Evolutionary conservation across 331 rosid species (phyloP).

Genomic region (Telfairia occidentalis): DNA sequence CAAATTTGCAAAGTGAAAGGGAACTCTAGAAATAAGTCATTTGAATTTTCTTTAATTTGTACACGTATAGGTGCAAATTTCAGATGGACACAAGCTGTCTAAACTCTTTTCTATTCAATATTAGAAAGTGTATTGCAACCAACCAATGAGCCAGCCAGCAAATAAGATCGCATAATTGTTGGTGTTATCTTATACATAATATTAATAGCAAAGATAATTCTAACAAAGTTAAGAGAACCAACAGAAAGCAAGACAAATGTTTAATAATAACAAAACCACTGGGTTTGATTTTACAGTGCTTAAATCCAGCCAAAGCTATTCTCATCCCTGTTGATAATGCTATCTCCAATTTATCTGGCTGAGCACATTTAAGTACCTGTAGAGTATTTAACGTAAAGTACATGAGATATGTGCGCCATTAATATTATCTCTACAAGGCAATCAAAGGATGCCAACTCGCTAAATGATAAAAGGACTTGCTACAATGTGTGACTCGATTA

Average conservation of each 20-base stretch:
- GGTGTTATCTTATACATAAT: background rate
- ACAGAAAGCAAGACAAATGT: background rate
- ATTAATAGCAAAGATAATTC: background rate
- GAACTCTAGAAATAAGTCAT: background rate
- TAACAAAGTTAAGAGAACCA: background rate
- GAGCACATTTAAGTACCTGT: background rate
- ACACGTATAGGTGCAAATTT: background rate
- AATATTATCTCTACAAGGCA: background rate
- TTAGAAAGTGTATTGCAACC: background rate
- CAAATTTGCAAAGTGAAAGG: background rate
- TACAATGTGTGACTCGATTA: background rate
- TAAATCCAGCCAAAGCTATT: background rate
- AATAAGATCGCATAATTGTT: background rate
- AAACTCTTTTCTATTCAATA: background rate
- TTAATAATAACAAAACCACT: background rate
- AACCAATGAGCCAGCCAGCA: background rate
- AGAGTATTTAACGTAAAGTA: background rate
- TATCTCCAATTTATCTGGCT: background rate
- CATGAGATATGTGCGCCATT: slow-evolving; percentile 1
- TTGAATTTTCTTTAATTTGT: background rate
- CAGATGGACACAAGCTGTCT: background rate
- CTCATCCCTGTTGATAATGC: slow-evolving; percentile 9
- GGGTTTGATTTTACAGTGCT: background rate
- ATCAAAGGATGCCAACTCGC: background rate
- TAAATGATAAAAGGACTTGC: background rate